phyloP scores from a whole-genome alignment of 805 yeast species.

The Wickerhamomyces silvicola region DNA sequence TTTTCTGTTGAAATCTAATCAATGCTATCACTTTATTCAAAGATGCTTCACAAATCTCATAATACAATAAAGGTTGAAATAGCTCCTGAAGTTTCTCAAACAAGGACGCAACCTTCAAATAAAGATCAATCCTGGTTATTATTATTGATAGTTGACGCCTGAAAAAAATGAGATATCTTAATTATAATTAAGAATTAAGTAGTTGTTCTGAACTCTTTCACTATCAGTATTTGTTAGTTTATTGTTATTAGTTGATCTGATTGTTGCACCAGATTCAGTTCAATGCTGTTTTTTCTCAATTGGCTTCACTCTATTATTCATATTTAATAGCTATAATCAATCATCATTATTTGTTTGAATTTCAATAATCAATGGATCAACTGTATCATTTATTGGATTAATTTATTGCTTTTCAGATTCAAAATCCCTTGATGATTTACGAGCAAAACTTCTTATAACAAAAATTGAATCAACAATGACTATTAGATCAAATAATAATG shows the following conservation, averaged over 20 bases:
- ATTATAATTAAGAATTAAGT: too few relatives aligned
- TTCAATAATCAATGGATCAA: conserved; percentile 2
- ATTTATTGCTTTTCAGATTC: background rate
- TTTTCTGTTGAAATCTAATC: too few relatives aligned
- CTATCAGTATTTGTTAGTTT: background rate
- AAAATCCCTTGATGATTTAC: too few relatives aligned
- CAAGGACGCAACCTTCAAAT: too few relatives aligned
- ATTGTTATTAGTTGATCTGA: conserved; percentile 1
- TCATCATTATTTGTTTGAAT: background rate
- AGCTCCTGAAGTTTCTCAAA: too few relatives aligned
- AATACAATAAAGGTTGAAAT: background rate
- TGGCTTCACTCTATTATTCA: conserved; percentile 3
- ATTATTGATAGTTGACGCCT: conserved; percentile 18
- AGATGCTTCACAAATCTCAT: background rate
- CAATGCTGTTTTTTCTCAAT: conserved; percentile 3
- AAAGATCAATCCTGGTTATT: conserved; percentile 23
- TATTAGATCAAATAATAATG: too few relatives aligned
- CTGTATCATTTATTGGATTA: conserved; percentile 4
- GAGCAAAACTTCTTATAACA: too few relatives aligned
- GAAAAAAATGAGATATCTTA: too few relatives aligned
- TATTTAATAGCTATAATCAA: conserved; percentile 1
- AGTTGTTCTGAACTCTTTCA: too few relatives aligned
- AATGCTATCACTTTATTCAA: too few relatives aligned
- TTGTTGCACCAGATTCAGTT: conserved; percentile 1
- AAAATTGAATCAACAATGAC: too few relatives aligned